phyloP scores from a whole-genome alignment of 2,329 filamentous ascomycete species.

The Cercospora nicotianae region DNA sequence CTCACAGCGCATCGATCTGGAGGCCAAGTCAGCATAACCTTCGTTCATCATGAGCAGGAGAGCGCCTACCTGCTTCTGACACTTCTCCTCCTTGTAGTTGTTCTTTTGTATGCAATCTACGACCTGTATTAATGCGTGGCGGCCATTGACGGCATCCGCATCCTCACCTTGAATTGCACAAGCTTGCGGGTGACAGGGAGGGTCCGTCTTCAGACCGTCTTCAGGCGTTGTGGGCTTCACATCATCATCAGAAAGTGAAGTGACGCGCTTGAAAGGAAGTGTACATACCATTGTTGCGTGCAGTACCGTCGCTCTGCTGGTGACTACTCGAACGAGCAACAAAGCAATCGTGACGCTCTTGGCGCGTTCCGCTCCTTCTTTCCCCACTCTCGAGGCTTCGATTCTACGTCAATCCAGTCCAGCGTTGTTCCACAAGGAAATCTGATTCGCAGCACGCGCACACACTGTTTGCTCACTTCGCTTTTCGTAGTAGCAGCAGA shows the following conservation, averaged over 20 bases:
- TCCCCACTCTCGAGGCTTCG: not conserved
- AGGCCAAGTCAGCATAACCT: conserved; percentile 19
- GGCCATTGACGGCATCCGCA: not conserved
- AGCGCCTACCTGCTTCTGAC: conserved; percentile 56
- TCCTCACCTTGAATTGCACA: conserved; percentile 86
- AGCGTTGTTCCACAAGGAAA: not conserved
- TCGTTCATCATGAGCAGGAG: not conserved
- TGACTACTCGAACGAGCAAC: not conserved
- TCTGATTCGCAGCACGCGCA: not conserved
- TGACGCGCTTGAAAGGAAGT: not conserved
- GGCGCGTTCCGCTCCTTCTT: not conserved
- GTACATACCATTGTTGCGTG: conserved; percentile 8
- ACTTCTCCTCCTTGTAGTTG: conserved; percentile 82
- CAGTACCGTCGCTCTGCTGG: not conserved
- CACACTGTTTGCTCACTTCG: not conserved
- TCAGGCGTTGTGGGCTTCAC: conserved; percentile 47
- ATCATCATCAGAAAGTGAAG: not conserved
- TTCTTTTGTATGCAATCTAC: conserved; percentile 72
- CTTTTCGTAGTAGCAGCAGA: not conserved
- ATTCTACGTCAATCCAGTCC: not conserved
- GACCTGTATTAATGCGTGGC: not conserved
- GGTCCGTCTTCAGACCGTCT: conserved; percentile 70
- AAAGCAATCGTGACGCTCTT: not conserved
- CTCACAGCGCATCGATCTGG: conserved; percentile 69
- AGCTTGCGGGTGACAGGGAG: conserved; percentile 82